Evolutionary conservation across 1,284 basidiomycete genomes (phyloP), one percentile per base, ranked within the genome.

Genomic region (Sanguinoderma infundibulare): DNA sequence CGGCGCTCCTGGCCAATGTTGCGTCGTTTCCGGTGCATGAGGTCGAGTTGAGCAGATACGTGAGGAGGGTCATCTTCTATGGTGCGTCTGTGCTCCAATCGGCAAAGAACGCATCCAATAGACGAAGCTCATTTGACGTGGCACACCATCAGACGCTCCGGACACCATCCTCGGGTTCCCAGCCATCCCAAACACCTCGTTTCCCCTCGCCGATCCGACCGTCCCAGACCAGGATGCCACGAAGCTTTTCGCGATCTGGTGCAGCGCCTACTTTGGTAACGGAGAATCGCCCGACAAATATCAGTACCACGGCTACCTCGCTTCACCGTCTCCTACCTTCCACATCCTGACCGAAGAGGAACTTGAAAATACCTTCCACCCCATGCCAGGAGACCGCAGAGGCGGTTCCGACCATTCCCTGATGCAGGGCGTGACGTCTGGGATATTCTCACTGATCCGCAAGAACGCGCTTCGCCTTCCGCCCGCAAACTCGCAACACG

Each of bases 181-280:
- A 2, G 3, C 17, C 3, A 12, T 51, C 20, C 36, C 36, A 9
- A 7, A 47, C 8, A 15, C 2, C 10, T 35, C 30, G 32, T 35
- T 35, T 22, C 54, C 54, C 2, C 30, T 47, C 30, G 24, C 5
- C 5, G 54, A 55, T 5, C 20, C 7, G 3, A 15, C 40, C 3
- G 24, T 38, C 32, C 30, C 42, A 7, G 20, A 2, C 1, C 17
- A 55, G n/a, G 40, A 55, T 8, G 10, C 15, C 9, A 20, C 5
- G 5, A 5, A 17, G 17, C 15, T n/a, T 3, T 47, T 55, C 42
- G 28, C 10, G 1, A 12, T 22, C 7, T 55, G 54, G 54, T 12
- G 30, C 3, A 22, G 26, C 24, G 28, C 30, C 14, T 38, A 73
- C 57, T 74, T 64, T 63, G 35, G 40, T 1, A 69, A 74, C 53